phyloP scores from a whole-genome alignment of 805 yeast genomes.

The Candida loeiensis region DNA sequence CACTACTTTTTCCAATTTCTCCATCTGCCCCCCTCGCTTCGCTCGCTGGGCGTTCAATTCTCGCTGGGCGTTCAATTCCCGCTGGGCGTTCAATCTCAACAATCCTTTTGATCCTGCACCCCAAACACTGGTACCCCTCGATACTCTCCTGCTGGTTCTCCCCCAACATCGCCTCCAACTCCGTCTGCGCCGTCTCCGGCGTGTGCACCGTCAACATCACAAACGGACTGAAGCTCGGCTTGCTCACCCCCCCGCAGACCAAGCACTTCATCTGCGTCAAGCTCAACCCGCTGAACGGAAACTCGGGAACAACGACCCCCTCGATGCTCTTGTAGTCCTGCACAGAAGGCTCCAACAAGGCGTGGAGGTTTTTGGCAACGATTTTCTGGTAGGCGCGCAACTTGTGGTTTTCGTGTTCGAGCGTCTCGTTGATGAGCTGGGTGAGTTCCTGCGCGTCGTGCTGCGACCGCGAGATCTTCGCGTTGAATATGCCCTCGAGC shows the following conservation, averaged over 20 bases:
- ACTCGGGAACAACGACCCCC: slow-evolving; percentile 45
- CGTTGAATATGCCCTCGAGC: slow-evolving; percentile 67
- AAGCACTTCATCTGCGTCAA: slow-evolving; percentile 69
- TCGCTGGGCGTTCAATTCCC: slow-evolving; percentile 3
- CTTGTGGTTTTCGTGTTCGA: slow-evolving; percentile 59
- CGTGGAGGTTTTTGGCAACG: slow-evolving; percentile 10
- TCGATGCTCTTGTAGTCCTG: slow-evolving; percentile 11
- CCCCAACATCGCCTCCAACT: slow-evolving; percentile 52
- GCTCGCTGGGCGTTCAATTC: too few species aligned
- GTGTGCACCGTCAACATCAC: slow-evolving; percentile 70
- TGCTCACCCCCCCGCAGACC: slow-evolving; percentile 59
- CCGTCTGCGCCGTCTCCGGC: slow-evolving; percentile 52
- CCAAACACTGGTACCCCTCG: slow-evolving; percentile 75
- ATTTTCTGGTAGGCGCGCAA: slow-evolving; percentile 32
- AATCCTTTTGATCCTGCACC: slow-evolving; percentile 51
- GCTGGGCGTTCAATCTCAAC: slow-evolving; percentile 25
- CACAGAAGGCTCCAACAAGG: slow-evolving; percentile 9
- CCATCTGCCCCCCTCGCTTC: too few species aligned
- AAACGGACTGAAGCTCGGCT: slow-evolving; percentile 56
- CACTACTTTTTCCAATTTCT: too few species aligned
- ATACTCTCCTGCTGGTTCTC: slow-evolving; percentile 62
- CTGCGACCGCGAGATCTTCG: slow-evolving; percentile 74
- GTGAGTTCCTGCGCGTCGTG: slow-evolving; percentile 95
- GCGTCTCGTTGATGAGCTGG: slow-evolving; percentile 73
- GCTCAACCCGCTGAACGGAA: slow-evolving; percentile 71